Evolutionary conservation across 2,329 filamentous ascomycete species (phyloP).

Genomic region (Akanthomyces dipterigenus): DNA sequence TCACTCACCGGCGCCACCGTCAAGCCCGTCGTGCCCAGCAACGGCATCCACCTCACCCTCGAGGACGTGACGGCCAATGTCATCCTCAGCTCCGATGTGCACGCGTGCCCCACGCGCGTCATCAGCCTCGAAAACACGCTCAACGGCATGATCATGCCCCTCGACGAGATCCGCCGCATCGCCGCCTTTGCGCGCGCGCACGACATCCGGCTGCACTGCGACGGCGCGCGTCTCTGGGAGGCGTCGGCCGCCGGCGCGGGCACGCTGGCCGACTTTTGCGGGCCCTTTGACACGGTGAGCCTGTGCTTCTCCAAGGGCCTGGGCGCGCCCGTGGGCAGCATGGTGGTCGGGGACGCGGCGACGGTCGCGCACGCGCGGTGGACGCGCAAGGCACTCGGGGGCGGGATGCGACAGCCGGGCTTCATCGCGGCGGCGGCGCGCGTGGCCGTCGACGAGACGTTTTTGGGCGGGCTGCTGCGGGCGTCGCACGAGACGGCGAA

Average conservation of each 20-base stretch:
- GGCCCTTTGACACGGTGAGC: constrained; percentile 65
- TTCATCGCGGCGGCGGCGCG: constrained; percentile 65
- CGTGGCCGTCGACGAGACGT: constrained; percentile 53
- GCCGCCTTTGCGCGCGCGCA: constrained; percentile 59
- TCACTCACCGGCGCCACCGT: constrained; percentile 65
- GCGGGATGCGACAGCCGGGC: constrained; percentile 66
- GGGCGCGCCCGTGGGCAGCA: constrained; percentile 72
- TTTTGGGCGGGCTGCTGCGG: constrained; percentile 50
- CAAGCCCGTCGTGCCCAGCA: constrained; percentile 58
- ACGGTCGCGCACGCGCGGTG: constrained; percentile 34
- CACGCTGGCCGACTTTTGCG: constrained; percentile 58
- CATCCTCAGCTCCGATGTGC: constrained; percentile 62
- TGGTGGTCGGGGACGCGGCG: constrained; percentile 51
- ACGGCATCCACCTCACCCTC: constrained; percentile 67
- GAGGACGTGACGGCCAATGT: constrained; percentile 66
- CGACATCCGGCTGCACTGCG: constrained; percentile 64
- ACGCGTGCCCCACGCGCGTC: constrained; percentile 71
- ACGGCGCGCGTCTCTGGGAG: constrained; percentile 78
- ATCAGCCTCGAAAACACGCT: constrained; percentile 85
- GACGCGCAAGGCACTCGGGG: constrained; percentile 65
- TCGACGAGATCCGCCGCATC: constrained; percentile 64
- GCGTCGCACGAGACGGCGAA: constrained; percentile 57
- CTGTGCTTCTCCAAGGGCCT: constrained; percentile 79
- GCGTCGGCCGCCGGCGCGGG: constrained; percentile 66
- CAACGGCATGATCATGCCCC: constrained; percentile 69